A percentile compares a stretch with the other conserved stretches of the same genome.
These are phyloP conservation scores for Trifolium dubium DNA, from an alignment of 306 rosid genomes.

Conservation along the genomic window DNA sequence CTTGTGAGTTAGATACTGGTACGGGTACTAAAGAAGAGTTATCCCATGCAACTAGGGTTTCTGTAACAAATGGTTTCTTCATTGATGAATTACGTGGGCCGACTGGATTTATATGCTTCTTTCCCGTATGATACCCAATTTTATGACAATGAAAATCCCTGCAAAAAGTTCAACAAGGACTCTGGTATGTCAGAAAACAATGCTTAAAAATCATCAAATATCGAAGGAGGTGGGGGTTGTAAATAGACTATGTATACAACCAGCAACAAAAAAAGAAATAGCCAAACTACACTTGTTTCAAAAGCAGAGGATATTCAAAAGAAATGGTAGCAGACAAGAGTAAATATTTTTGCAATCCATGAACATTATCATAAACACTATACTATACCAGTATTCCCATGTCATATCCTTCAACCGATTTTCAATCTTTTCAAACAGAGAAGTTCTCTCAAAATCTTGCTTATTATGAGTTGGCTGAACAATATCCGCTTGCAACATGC, in stretches of 20 bases:
- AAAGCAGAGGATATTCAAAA: conserved; percentile 21
- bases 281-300: conserved; percentile 13
- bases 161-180: conserved; percentile 38
- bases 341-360: conserved; percentile 16
- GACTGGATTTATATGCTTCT: conserved; percentile 25
- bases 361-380: conserved; percentile 29
- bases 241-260: conserved; percentile 5
- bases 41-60: conserved; percentile 39
- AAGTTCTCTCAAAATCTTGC: conserved; percentile 90
- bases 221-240: neutral
- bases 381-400: conserved; percentile 79
- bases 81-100: conserved; percentile 29
- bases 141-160: conserved; percentile 75
- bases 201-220: conserved; percentile 2
- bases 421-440: conserved; percentile 85
- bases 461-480: conserved; percentile 86
- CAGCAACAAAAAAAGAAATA: conserved; percentile 6
- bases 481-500: conserved; percentile 76
- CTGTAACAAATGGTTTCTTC: conserved; percentile 30
- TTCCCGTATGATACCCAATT: conserved; percentile 73
- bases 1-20: conserved; percentile 39
- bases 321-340: conserved; percentile 19
- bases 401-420: conserved; percentile 81
- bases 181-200: conserved; percentile 36
- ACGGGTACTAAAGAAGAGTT: conserved; percentile 28